phyloP scores from a whole-genome alignment of 257 asterid species.

The Oldenlandia corymbosa region DNA sequence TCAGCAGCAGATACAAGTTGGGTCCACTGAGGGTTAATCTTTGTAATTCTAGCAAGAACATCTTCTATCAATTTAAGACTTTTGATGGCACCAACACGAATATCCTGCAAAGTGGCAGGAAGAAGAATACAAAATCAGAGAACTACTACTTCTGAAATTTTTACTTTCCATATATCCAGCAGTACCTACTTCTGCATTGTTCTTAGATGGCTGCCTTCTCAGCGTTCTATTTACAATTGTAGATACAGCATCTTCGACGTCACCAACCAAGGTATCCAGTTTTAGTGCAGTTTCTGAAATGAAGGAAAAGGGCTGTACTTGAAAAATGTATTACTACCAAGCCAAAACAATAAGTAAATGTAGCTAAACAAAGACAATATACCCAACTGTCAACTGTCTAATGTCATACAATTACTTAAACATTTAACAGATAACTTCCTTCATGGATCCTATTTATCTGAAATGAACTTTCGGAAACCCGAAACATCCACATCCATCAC shows the following conservation, averaged over 20 bases:
- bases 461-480: background rate
- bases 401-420: background rate
- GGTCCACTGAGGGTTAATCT: conserved; percentile 76
- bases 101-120: conserved; percentile 44
- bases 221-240: conserved; percentile 54
- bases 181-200: conserved; percentile 60
- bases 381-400: background rate
- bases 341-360: background rate
- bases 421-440: background rate
- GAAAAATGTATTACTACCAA: background rate
- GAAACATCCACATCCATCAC: background rate
- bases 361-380: background rate
- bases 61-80: conserved; percentile 65
- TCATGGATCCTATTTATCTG: background rate
- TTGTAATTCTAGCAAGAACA: conserved; percentile 52
- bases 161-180: background rate
- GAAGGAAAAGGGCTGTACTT: conserved; percentile 16
- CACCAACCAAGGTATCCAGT: conserved; percentile 88
- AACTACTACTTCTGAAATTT: background rate
- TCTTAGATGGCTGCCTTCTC: conserved; percentile 50
- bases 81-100: conserved; percentile 53
- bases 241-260: conserved; percentile 88
- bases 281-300: conserved; percentile 78
- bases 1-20: conserved; percentile 86
- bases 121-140: conserved; percentile 10